These are phyloP conservation scores for Castanopsis chinensis DNA, from an alignment of 306 rosid genomes.

Conservation along the genomic window DNA sequence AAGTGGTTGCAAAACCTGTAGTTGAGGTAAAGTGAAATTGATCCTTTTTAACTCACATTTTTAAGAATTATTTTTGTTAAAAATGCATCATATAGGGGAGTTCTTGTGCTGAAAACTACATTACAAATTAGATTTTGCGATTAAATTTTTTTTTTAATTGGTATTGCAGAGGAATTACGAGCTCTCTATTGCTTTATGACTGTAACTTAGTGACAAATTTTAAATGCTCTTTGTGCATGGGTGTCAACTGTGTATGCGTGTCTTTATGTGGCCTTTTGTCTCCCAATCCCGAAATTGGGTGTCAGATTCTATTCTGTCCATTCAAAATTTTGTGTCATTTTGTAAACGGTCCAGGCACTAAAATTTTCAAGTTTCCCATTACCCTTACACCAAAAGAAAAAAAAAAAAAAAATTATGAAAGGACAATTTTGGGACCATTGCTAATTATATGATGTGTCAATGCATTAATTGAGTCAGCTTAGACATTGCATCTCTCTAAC, in stretches of 20 bases:
- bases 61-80: conserved; percentile 10
- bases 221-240: neutral
- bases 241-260: neutral
- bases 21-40: conserved; percentile 47
- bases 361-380: neutral
- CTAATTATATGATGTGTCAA: neutral
- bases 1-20: conserved; percentile 69
- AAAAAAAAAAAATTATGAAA: neutral
- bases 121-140: neutral
- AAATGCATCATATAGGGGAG: neutral
- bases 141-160: neutral
- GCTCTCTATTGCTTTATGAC: neutral
- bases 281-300: neutral
- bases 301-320: neutral
- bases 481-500: neutral
- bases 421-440: neutral
- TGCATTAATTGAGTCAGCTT: neutral
- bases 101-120: neutral
- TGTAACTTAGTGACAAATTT: neutral
- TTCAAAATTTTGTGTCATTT: neutral
- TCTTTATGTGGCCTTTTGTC: neutral
- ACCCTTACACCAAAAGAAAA: neutral
- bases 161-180: neutral
- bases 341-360: neutral
- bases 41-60: neutral